phyloP scores from a whole-genome alignment of 164 flowering plant species.

The Paratinospora sagittata region DNA sequence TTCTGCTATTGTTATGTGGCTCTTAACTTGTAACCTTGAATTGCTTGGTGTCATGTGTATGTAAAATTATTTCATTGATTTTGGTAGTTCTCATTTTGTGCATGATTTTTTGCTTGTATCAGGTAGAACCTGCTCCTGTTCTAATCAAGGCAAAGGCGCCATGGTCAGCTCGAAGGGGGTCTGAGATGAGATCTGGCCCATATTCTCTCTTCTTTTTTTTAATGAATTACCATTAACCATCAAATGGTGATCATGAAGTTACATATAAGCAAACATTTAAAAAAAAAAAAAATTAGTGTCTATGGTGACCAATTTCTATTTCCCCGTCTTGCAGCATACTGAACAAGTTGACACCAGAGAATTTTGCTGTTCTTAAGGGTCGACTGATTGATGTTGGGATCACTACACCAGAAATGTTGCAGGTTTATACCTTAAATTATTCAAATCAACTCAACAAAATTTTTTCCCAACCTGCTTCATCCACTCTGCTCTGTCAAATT shows the following conservation, averaged over 20 bases:
- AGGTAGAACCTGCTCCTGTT: conserved; percentile 23
- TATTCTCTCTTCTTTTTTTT: too few relatives aligned
- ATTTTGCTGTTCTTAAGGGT: conserved; percentile 90
- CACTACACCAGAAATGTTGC: too few relatives aligned
- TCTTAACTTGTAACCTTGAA: too few relatives aligned
- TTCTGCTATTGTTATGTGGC: neutral
- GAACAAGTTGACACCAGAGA: conserved; percentile 98
- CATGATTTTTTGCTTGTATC: neutral
- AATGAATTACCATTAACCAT: too few relatives aligned
- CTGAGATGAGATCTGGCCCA: conserved; percentile 7
- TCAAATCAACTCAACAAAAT: too few relatives aligned
- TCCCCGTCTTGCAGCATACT: conserved; percentile 54
- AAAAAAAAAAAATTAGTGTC: neutral
- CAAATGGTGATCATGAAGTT: too few relatives aligned
- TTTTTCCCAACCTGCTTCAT: too few relatives aligned
- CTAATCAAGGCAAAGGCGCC: conserved; percentile 27
- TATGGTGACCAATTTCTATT: neutral
- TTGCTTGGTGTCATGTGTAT: neutral
- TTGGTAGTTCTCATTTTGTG: neutral
- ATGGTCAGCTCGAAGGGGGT: conserved; percentile 23
- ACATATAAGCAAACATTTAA: too few relatives aligned
- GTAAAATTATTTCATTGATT: neutral
- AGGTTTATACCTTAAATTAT: too few relatives aligned
- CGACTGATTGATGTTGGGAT: too few relatives aligned
- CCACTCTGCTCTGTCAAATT: too few relatives aligned